Percentiles rank a stretch among this genome's conserved stretches.
These are phyloP conservation scores for Polyplosphaeria fusca DNA, from an alignment of 495 filamentous ascomycete genomes.

Conservation along the genomic window DNA sequence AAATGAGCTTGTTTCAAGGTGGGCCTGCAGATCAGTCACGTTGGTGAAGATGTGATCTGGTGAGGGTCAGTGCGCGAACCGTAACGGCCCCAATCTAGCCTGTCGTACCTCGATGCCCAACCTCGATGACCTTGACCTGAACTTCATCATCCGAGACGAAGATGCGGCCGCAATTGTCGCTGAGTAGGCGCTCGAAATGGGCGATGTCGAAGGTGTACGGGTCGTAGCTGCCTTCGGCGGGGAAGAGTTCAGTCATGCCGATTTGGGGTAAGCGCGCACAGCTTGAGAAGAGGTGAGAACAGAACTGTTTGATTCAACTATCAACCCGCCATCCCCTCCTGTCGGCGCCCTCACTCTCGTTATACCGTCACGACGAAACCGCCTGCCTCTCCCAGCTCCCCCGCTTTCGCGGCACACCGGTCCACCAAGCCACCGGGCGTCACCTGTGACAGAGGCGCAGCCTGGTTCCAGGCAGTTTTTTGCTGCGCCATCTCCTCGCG, in stretches of 20 bases:
- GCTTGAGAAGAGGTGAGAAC: no score
- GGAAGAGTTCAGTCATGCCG: no score
- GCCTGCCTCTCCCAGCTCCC: not conserved
- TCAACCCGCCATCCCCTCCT: no score
- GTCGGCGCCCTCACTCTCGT: no score
- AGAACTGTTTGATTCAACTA: no score
- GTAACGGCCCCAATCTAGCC: not conserved
- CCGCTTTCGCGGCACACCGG: not conserved
- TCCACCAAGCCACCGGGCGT: not conserved
- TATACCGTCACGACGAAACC: not conserved
- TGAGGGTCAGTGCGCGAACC: not conserved
- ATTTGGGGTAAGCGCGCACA: no score
- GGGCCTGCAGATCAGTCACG: not conserved
- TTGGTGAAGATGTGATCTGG: not conserved
- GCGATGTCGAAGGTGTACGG: slow-evolving; percentile 11
- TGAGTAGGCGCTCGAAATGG: slow-evolving; percentile 1
- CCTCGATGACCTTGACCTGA: slow-evolving; percentile 16
- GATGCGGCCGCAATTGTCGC: not conserved
- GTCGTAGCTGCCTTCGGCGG: no score
- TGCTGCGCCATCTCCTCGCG: not conserved
- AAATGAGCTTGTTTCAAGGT: slow-evolving; percentile 1
- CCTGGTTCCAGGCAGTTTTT: not conserved
- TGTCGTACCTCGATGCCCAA: slow-evolving; percentile 5
- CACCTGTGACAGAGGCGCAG: not conserved
- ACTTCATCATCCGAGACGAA: slow-evolving; percentile 10